A percentile compares a stretch with the other conserved stretches of the same genome.
phyloP scores from a whole-genome alignment of 805 yeast species.

The Monosporozyma yasuniensis region DNA sequence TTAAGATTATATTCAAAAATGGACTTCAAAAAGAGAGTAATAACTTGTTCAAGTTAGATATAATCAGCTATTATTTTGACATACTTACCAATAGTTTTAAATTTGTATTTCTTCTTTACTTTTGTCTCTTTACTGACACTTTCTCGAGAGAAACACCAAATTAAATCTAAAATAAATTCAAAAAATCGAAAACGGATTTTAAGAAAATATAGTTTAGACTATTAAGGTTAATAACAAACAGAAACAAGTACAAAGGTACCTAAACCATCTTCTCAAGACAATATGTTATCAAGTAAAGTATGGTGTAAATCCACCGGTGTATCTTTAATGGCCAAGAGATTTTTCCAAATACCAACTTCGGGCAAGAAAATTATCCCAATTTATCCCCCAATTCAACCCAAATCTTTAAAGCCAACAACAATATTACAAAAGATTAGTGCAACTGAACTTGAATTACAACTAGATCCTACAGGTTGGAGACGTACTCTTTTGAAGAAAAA shows the following conservation, averaged over 20 bases:
- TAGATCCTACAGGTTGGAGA: slow-evolving; percentile 69
- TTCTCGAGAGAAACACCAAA: too few relatives aligned
- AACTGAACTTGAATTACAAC: slow-evolving; percentile 42
- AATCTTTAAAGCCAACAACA: background rate
- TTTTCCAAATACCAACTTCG: slow-evolving; percentile 14
- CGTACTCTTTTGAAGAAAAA: slow-evolving; percentile 41
- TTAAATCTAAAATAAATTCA: too few relatives aligned
- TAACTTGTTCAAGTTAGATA: too few relatives aligned
- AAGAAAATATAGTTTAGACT: too few relatives aligned
- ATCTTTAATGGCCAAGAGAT: background rate
- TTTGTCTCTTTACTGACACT: too few relatives aligned
- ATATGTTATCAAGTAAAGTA: background rate
- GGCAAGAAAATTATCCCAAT: slow-evolving; percentile 23
- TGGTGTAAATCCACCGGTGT: background rate
- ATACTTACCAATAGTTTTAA: too few relatives aligned
- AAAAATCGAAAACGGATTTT: background rate
- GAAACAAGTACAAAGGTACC: too few relatives aligned
- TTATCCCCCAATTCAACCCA: slow-evolving; percentile 22
- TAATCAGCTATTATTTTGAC: too few relatives aligned
- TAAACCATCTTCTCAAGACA: background rate
- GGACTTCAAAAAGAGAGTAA: too few relatives aligned
- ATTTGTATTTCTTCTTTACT: too few relatives aligned
- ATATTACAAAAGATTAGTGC: slow-evolving; percentile 11
- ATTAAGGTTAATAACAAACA: background rate
- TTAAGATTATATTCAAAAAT: too few relatives aligned